Percentiles rank a stretch among this genome's conserved stretches.
Conservation (phyloP, 805 yeast genomes). For the Hanseniaspora meyeri region DNA sequence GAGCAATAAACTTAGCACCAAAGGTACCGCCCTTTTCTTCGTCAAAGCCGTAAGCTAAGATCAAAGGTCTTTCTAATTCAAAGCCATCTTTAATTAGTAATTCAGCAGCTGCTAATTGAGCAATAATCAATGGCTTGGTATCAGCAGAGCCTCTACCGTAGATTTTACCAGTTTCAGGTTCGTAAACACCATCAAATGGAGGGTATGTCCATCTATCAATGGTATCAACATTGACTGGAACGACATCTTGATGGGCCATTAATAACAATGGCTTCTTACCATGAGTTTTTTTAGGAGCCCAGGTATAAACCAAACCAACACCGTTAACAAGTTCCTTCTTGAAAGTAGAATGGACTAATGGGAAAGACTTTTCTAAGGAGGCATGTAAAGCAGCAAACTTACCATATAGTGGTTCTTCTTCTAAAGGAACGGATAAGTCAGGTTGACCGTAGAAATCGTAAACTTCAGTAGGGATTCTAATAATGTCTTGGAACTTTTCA, state of each 20-base stretch:
- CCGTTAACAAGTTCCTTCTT: slow-evolving; percentile 46
- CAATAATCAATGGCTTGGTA: slow-evolving; percentile 55
- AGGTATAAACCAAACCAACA: slow-evolving; percentile 50
- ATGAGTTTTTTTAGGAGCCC: slow-evolving; percentile 40
- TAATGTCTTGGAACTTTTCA: slow-evolving; percentile 39
- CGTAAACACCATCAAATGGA: slow-evolving; percentile 54
- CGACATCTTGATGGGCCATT: slow-evolving; percentile 73
- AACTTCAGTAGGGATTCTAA: slow-evolving; percentile 47
- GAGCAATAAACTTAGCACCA: slow-evolving; percentile 43
- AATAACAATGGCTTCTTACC: slow-evolving; percentile 51
- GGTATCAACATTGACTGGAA: slow-evolving; percentile 56
- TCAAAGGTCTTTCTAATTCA: slow-evolving; percentile 33
- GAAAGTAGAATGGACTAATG: slow-evolving; percentile 37
- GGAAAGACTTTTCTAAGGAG: slow-evolving; percentile 44
- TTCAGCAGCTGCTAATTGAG: slow-evolving; percentile 49
- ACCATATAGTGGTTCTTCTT: slow-evolving; percentile 13
- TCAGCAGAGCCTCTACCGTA: slow-evolving; percentile 72
- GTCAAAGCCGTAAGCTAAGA: slow-evolving; percentile 58
- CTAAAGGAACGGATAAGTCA: slow-evolving; percentile 14
- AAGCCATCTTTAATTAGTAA: slow-evolving; percentile 28
- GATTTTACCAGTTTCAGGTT: slow-evolving; percentile 39
- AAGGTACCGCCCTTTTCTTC: slow-evolving; percentile 53
- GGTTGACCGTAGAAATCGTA: slow-evolving; percentile 33
- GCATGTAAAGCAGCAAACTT: slow-evolving; percentile 36
- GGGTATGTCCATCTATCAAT: slow-evolving; percentile 47